Evolutionary conservation across 306 rosid species (phyloP), one percentile per base, ranked within the genome.

Genomic region (Calophaca sinica): DNA sequence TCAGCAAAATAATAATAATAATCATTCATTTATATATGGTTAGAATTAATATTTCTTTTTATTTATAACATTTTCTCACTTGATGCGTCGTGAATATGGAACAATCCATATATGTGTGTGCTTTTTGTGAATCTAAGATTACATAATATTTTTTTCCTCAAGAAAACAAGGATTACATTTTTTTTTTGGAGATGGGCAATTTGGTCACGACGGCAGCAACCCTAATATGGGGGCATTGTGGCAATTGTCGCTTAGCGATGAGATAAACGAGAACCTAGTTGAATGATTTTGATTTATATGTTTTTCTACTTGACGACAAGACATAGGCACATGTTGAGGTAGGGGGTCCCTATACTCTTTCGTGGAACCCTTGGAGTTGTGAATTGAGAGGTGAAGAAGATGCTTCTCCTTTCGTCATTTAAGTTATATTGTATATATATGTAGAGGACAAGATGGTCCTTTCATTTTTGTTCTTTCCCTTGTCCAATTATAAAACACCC

Each of bases 301-400:
- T 80, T 77, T 87, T 81, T 72, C 89, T 86, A 83, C 85, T 86
- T 42, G 54, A 91, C 73, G 89, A 88, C 82, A 78, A 80, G 91
- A 91, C 93, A 87, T 41, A 33, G 85, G 87, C 97, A 91, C 93
- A 89, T 91, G 97, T 88, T 82, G 78, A 63, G 70, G 53, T 45
- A 74, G 75, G 84, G 84, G 77, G 72, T 12, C 81, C 79, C 69
- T 60, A 6, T 39, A 78, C 71, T 51, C 78, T 73, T 70, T 60
- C 59, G 5, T 65, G 66, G 68, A 73, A 73, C 62, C 83, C 76
- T 35, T 65, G 11, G 6, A 41, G 4, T 77, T 74, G 20, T 72
- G 42, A 62, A 62, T 71, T 78, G 51, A 88, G 79, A 82, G 83
- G 82, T 69, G 62, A 73, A 84, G 62, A 72, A 84, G 86, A 65